Evolutionary conservation across 225 moss, liverwort and hornwort species (phyloP).

Genomic region (Pleurozium schreberi): DNA sequence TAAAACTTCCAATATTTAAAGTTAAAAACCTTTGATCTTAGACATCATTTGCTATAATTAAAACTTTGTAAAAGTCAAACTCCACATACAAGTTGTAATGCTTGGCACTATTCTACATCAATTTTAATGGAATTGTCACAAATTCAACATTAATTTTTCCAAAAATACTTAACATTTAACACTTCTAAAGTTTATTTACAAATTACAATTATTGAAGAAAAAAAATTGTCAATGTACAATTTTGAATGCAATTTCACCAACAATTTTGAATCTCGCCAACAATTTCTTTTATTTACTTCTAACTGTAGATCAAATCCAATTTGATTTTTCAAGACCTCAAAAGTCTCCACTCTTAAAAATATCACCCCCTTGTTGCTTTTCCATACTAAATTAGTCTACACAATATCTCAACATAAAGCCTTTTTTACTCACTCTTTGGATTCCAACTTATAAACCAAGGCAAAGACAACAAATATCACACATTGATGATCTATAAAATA

Average conservation of each 20-base stretch:
- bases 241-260: no score
- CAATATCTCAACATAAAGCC: no score
- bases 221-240: not conserved
- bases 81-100: no score
- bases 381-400: not conserved
- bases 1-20: not conserved
- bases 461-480: not conserved
- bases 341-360: not conserved
- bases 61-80: not conserved
- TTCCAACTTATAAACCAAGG: not conserved
- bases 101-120: no score
- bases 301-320: not conserved
- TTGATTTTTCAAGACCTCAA: not conserved
- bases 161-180: not conserved
- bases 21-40: no score
- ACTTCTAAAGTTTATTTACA: not conserved
- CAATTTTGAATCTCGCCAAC: no score
- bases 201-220: not conserved
- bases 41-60: not conserved
- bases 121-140: fast-evolving
- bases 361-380: fast-evolving
- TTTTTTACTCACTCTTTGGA: no score
- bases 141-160: not conserved
- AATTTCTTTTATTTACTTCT: no score
- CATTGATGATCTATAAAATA: not conserved